phyloP scores from a whole-genome alignment of 2,329 filamentous ascomycete species.

The Magnaporthiopsis poae region DNA sequence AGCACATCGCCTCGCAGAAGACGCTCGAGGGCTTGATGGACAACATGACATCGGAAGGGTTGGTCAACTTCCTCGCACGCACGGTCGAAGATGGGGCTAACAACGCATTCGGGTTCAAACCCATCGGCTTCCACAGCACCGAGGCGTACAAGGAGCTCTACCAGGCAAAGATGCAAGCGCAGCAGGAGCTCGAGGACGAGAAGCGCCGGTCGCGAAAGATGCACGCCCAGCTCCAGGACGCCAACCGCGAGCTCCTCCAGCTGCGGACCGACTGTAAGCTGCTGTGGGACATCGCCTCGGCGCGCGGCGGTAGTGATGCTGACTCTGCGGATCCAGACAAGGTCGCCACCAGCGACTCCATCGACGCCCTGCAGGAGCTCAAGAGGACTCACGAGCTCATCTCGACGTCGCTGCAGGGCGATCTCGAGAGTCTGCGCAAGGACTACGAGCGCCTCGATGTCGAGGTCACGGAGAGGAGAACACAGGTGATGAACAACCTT shows the following conservation, averaged over 20 bases:
- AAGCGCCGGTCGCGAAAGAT: slow-evolving; percentile 36
- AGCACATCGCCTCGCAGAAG: slow-evolving; percentile 45
- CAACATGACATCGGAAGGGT: slow-evolving; percentile 45
- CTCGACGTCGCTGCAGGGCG: slow-evolving; percentile 46
- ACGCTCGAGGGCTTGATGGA: slow-evolving; percentile 46
- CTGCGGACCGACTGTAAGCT: slow-evolving; percentile 42
- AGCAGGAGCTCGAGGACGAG: slow-evolving; percentile 37
- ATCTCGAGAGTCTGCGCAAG: slow-evolving; percentile 45
- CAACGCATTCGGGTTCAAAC: background rate
- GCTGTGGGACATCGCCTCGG: slow-evolving; percentile 12
- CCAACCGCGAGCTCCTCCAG: slow-evolving; percentile 45
- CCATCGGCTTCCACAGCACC: slow-evolving; percentile 26
- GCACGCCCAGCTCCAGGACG: slow-evolving; percentile 39
- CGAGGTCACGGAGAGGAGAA: slow-evolving; percentile 48
- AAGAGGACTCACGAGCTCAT: slow-evolving; percentile 51
- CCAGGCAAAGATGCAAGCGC: slow-evolving; percentile 34
- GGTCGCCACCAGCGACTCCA: slow-evolving; percentile 39
- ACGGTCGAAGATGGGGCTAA: background rate
- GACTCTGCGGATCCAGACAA: slow-evolving; percentile 11
- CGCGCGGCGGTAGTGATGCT: slow-evolving; percentile 9
- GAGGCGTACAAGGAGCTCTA: slow-evolving; percentile 42
- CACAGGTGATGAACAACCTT: slow-evolving; percentile 46
- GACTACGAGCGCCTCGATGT: slow-evolving; percentile 38
- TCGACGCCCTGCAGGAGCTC: slow-evolving; percentile 46
- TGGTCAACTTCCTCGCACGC: slow-evolving; percentile 27